Conservation (phyloP, 73 alveolate species). For the Breviolum minutum region DNA sequence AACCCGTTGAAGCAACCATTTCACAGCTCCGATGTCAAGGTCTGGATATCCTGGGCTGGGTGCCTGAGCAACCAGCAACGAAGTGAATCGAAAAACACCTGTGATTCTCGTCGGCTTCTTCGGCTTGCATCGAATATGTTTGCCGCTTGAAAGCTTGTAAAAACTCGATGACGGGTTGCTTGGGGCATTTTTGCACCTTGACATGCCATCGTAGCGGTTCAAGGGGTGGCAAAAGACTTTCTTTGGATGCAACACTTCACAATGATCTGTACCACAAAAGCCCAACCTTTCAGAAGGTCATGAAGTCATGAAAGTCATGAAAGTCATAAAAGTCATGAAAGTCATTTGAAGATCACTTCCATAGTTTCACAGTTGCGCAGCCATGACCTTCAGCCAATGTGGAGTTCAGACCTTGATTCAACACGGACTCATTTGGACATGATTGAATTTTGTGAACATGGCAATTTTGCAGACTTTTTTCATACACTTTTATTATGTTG, state of each 20-base stretch:
- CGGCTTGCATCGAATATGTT: background rate
- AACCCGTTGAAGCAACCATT: too few relatives aligned
- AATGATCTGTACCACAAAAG: background rate
- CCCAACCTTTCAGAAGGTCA: background rate
- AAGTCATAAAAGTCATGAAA: background rate
- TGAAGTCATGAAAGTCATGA: background rate
- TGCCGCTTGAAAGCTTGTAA: too few relatives aligned
- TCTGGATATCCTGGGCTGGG: constrained; percentile 90
- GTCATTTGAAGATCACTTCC: background rate
- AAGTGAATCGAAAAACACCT: background rate
- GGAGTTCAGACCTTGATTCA: background rate
- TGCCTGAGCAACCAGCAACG: constrained; percentile 54
- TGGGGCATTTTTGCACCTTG: background rate
- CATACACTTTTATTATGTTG: background rate
- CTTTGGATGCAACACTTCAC: background rate
- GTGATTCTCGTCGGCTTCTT: background rate
- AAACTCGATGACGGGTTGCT: background rate
- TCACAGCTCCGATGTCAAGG: too few relatives aligned
- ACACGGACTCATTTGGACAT: background rate
- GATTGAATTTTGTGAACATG: background rate
- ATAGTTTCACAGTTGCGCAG: background rate
- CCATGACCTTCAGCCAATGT: constrained; percentile 46
- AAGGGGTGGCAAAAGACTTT: background rate
- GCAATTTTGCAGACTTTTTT: background rate
- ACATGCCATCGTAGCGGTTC: background rate